Evolutionary conservation across 192 early-diverging fungal species (phyloP).

Genomic region (Phycomyces nitens): DNA sequence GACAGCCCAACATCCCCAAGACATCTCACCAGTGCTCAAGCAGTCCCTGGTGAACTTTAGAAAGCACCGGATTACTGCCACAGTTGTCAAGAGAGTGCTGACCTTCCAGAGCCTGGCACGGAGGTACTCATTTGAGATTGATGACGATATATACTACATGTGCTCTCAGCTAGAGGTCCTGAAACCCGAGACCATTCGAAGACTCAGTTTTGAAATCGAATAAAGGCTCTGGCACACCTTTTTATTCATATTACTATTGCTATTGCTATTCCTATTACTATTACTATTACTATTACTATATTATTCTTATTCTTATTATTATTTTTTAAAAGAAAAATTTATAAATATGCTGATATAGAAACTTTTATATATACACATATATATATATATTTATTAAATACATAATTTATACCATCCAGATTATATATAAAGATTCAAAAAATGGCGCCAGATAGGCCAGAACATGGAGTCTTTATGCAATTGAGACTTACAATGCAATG

Average conservation of each 20-base stretch:
- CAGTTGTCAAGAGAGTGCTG: slow-evolving; percentile 54
- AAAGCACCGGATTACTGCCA: slow-evolving; percentile 54
- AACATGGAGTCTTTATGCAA: too few species aligned
- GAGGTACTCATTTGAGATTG: slow-evolving; percentile 47
- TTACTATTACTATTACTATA: too few species aligned
- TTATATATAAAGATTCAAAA: too few species aligned
- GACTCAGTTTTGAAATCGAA: slow-evolving; percentile 21
- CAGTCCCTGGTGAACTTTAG: slow-evolving; percentile 54
- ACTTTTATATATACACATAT: too few species aligned
- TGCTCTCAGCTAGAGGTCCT: slow-evolving; percentile 28
- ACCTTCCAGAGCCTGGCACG: slow-evolving; percentile 49
- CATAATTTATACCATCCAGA: too few species aligned
- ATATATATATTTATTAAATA: too few species aligned
- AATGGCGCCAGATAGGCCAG: too few species aligned
- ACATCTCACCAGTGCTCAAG: slow-evolving; percentile 18
- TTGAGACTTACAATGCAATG: too few species aligned
- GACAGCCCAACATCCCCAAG: neutral
- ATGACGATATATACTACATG: slow-evolving; percentile 34
- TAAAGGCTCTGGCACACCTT: neutral
- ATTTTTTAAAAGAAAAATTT: too few species aligned
- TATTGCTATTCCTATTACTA: too few species aligned
- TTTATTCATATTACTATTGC: neutral
- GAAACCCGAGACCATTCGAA: slow-evolving; percentile 24
- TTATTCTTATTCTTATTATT: too few species aligned
- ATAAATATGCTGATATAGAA: too few species aligned